Conservation (phyloP, 441 rosid species). For the Populus tomentosa region DNA sequence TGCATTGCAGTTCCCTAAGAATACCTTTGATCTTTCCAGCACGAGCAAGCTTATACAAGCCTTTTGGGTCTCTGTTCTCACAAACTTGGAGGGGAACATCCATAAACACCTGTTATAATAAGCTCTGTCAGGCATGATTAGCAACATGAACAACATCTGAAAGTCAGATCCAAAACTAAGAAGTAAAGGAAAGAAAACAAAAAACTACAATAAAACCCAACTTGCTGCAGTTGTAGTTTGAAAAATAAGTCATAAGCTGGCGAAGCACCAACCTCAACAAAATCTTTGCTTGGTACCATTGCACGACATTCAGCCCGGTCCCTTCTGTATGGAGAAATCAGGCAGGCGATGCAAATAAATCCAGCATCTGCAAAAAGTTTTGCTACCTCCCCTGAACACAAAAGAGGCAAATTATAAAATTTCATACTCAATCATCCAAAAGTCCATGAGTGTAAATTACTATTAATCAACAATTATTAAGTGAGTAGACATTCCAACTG, state of each 20-base stretch:
- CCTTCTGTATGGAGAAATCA: conserved; percentile 82
- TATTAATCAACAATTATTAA: too few relatives aligned
- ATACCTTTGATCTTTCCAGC: conserved; percentile 86
- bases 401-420: neutral
- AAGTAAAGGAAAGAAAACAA: neutral
- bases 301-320: conserved; percentile 81
- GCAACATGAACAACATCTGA: neutral
- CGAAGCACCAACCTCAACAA: conserved; percentile 56
- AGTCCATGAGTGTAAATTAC: neutral
- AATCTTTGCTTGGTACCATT: conserved; percentile 48
- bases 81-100: conserved; percentile 76
- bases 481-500: too few relatives aligned
- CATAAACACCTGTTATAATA: conserved; percentile 62
- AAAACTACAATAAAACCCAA: neutral
- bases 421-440: neutral
- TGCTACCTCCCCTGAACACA: conserved; percentile 66
- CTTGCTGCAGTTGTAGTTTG: neutral
- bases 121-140: neutral
- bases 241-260: neutral
- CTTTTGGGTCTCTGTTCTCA: conserved; percentile 86
- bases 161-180: neutral
- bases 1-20: neutral
- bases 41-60: conserved; percentile 85
- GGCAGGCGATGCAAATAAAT: conserved; percentile 80
- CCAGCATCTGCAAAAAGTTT: conserved; percentile 87